A percentile compares a stretch with the other conserved stretches of the same genome.
Conservation (phyloP, 371 early-diverging fungal genomes). For the Entomophthora muscae region DNA sequence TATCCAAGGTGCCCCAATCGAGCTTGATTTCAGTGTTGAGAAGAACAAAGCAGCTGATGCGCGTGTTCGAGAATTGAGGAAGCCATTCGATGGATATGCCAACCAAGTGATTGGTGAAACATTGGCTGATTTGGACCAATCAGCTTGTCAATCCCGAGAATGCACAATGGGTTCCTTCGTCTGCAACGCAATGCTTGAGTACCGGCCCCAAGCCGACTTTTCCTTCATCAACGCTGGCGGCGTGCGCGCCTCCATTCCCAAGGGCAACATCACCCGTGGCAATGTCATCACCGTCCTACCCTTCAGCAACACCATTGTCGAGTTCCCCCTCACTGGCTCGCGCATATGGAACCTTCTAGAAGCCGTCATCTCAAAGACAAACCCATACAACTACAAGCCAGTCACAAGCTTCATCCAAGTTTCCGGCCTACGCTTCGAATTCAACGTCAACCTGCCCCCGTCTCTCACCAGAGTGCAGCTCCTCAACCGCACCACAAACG, state of each 20-base stretch:
- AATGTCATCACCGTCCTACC: slow-evolving; percentile 31
- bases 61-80: slow-evolving; percentile 23
- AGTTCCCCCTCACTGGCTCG: slow-evolving; percentile 22
- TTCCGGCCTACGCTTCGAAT: slow-evolving; percentile 12
- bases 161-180: slow-evolving; percentile 34
- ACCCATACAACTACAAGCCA: slow-evolving; percentile 10
- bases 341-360: slow-evolving; percentile 21
- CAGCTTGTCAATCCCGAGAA: slow-evolving; percentile 19
- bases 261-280: slow-evolving; percentile 28
- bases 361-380: slow-evolving; percentile 12
- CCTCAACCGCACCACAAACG: slow-evolving; percentile 1
- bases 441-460: neutral
- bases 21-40: slow-evolving; percentile 23
- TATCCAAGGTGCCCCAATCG: slow-evolving; percentile 32
- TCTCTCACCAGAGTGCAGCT: slow-evolving; percentile 11
- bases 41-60: slow-evolving; percentile 17
- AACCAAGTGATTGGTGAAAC: slow-evolving; percentile 22
- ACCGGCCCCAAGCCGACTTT: slow-evolving; percentile 11
- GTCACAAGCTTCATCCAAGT: slow-evolving; percentile 23
- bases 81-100: slow-evolving; percentile 23
- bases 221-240: slow-evolving; percentile 37
- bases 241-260: slow-evolving; percentile 26
- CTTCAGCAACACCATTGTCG: slow-evolving; percentile 28
- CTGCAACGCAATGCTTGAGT: slow-evolving; percentile 26
- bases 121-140: slow-evolving; percentile 16